phyloP scores from a whole-genome alignment of 2,329 filamentous ascomycete genomes.

The Diaporthe vexans region DNA sequence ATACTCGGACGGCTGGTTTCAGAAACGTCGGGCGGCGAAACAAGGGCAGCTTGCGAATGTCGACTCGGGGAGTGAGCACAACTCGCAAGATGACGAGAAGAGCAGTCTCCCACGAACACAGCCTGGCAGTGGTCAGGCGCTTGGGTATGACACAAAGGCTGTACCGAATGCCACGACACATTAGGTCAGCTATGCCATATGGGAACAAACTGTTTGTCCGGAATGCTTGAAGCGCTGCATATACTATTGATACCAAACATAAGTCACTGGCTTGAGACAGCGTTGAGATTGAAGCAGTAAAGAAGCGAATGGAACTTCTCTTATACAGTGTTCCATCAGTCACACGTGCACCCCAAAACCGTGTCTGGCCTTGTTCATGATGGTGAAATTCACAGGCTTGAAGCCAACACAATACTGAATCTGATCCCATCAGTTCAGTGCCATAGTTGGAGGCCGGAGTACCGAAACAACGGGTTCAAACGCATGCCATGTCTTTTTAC shows the following conservation, averaged over 20 bases:
- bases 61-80: slow-evolving; percentile 16
- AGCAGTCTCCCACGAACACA: not conserved
- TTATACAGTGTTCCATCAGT: not conserved
- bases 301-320: not conserved
- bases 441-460: no score
- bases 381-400: no score
- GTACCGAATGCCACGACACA: slow-evolving; percentile 1
- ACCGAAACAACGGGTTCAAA: no score
- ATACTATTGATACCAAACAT: slow-evolving; percentile 8
- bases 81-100: slow-evolving; percentile 21
- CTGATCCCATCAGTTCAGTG: no score
- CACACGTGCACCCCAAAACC: no score
- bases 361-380: no score
- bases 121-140: not conserved
- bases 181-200: not conserved
- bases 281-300: not conserved
- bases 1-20: slow-evolving; percentile 57
- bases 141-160: not conserved
- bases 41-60: not conserved
- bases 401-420: no score
- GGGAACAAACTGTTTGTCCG: not conserved
- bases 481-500: no score
- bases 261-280: not conserved
- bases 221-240: not conserved
- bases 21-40: not conserved